Evolutionary conservation across 164 flowering plant genomes (phyloP).

Genomic region (Vitis rupestris): DNA sequence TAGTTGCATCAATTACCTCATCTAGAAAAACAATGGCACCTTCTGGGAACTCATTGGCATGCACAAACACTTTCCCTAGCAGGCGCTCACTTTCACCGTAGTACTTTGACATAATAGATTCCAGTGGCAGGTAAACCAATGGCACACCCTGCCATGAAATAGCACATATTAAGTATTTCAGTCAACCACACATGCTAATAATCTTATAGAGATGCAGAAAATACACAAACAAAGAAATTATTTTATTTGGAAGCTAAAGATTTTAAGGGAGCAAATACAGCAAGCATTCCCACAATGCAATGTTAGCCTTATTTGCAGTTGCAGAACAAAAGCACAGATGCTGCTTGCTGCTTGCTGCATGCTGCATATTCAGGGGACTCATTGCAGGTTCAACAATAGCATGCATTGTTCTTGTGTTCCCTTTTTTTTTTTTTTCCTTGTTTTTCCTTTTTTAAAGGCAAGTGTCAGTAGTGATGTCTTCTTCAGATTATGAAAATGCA

Average conservation of each 20-base stretch:
- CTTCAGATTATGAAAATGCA: too few species aligned
- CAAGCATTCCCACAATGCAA: too few species aligned
- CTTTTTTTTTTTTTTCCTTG: too few species aligned
- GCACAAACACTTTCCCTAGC: constrained; percentile 82
- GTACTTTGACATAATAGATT: constrained; percentile 82
- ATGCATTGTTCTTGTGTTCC: too few species aligned
- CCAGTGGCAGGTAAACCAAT: constrained; percentile 86
- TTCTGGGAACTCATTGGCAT: constrained; percentile 74
- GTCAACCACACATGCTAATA: not conserved
- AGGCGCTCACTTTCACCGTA: constrained; percentile 95
- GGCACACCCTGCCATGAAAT: constrained; percentile 73
- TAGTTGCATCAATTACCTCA: constrained; percentile 59
- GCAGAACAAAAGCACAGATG: not conserved
- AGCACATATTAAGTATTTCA: not conserved
- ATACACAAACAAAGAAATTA: too few species aligned
- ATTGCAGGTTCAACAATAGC: too few species aligned
- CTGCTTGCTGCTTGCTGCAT: too few species aligned
- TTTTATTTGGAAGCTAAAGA: too few species aligned
- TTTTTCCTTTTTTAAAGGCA: too few species aligned
- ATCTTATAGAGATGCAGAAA: not conserved
- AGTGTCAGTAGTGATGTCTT: too few species aligned
- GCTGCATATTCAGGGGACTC: too few species aligned
- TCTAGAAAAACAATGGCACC: constrained; percentile 88
- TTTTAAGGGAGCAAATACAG: too few species aligned
- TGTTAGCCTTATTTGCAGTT: not conserved